Conservation (phyloP, 1,284 basidiomycete species). For the Rhodotorula sp. region DNA sequence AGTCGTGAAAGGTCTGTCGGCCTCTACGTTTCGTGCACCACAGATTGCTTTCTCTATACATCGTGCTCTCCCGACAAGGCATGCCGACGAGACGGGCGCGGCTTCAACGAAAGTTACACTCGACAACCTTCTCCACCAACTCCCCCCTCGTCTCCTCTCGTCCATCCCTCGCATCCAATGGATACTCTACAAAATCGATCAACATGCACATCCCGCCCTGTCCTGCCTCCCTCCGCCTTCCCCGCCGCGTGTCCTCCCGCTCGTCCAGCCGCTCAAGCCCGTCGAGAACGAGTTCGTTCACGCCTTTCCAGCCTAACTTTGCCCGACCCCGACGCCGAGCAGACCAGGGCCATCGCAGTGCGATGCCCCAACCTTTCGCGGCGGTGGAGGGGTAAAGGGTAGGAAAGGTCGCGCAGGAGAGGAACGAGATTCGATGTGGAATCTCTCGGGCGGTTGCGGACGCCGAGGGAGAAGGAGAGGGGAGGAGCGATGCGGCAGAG, state of each 20-base stretch:
- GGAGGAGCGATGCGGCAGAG: not conserved
- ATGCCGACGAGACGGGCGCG: no score
- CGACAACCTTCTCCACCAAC: no score
- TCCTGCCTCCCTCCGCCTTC: not conserved
- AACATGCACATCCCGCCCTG: not conserved
- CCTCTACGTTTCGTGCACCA: no score
- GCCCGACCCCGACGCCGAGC: no score
- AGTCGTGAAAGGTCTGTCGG: no score
- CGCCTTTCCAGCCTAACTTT: constrained; percentile 10
- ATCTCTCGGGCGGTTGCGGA: not conserved
- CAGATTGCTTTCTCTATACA: no score
- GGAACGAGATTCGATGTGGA: constrained; percentile 17
- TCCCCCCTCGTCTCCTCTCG: no score
- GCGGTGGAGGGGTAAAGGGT: constrained; percentile 15
- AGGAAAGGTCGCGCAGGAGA: constrained; percentile 19
- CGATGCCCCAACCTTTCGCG: constrained; percentile 14
- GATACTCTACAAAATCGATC: no score
- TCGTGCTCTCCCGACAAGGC: no score
- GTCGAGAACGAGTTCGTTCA: constrained; percentile 15
- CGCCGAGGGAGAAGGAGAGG: not conserved
- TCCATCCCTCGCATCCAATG: no score
- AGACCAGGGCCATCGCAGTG: not conserved
- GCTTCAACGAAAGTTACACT: no score
- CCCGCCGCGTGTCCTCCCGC: not conserved
- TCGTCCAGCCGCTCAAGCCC: not conserved